Evolutionary conservation across 306 rosid species (phyloP), one percentile per base, ranked within the genome.

Genomic region (Parietaria judaica): DNA sequence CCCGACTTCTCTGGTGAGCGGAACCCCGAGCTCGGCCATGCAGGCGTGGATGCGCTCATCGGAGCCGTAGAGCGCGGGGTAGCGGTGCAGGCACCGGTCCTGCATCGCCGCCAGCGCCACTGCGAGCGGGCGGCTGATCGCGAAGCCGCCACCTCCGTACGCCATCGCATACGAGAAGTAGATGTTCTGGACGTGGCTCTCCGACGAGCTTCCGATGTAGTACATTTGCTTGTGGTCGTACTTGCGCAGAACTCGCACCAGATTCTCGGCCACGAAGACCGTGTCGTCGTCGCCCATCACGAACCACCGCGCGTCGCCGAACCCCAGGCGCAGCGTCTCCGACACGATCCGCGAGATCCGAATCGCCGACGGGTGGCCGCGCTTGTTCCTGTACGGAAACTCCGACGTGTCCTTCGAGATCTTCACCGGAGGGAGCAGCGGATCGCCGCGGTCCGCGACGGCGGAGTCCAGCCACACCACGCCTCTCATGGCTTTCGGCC

Each of bases 221-320:
- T 89, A 89, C 62, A 59, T 81, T 52, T 94, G 78, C 8, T 70
- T 82, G 57, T 94, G 90, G 56, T 94, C 95, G 61, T 94, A 94
- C 45, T 86, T 86, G 9, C 84, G 72, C 11, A 94, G 48, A 36
- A 89, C 63, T 53, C 94, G 66, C 1, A 94, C 34, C 31, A 94
- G 72, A 43, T 94, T 94, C 0, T 94, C 94, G 14, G 86, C 79
- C 8, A 94, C 80, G 63, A 94, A 94, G 35, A 94, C 90, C 23
- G 99, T 94, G 83, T 94, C 99, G 65, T 94, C 99, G 61, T 94
- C 99, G 0, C 99, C 97, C 99, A 94, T 94, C 8, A 94, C 97
- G 60, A 88, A 84, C 99, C 99, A 94, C 60, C 90, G 47, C 35
- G 89, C 97, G 46, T 79, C 77, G 46, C 76, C 70, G 2, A 78